These are phyloP conservation scores for Linum trigynum DNA, from an alignment of 345 rosid species.

Conservation along the genomic window DNA sequence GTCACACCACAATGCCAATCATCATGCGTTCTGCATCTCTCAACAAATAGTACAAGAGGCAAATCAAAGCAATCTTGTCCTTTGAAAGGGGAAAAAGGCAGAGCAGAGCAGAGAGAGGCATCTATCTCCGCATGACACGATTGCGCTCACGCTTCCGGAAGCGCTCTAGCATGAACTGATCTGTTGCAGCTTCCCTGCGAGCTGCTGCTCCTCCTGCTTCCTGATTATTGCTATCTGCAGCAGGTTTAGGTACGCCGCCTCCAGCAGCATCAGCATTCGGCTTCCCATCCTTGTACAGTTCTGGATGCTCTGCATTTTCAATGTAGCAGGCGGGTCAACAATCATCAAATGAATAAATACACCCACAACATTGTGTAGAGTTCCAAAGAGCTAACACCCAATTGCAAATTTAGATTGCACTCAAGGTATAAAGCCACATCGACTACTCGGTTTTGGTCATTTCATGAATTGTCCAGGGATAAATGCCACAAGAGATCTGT, in stretches of 20 bases:
- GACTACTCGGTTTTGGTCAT: too few relatives aligned
- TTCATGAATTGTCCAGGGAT: too few relatives aligned
- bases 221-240: conserved; percentile 34
- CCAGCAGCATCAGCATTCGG: conserved; percentile 25
- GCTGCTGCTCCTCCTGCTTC: conserved; percentile 27
- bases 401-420: too few relatives aligned
- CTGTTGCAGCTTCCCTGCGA: conserved; percentile 94
- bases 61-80: too few relatives aligned
- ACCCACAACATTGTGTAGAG: background rate
- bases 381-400: background rate
- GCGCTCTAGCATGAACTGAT: conserved; percentile 78
- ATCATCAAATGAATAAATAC: background rate
- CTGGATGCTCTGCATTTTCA: conserved; percentile 68
- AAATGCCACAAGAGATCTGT: too few relatives aligned
- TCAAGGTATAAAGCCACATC: background rate
- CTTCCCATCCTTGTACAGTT: conserved; percentile 69
- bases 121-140: conserved; percentile 76
- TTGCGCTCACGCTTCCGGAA: conserved; percentile 95
- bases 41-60: too few relatives aligned
- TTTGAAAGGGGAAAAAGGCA: too few relatives aligned
- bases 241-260: conserved; percentile 41
- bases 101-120: too few relatives aligned
- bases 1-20: too few relatives aligned
- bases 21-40: too few relatives aligned
- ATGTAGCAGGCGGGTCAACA: background rate